Conservation (phyloP, 306 rosid genomes). For the Trichosanthes truncata region DNA sequence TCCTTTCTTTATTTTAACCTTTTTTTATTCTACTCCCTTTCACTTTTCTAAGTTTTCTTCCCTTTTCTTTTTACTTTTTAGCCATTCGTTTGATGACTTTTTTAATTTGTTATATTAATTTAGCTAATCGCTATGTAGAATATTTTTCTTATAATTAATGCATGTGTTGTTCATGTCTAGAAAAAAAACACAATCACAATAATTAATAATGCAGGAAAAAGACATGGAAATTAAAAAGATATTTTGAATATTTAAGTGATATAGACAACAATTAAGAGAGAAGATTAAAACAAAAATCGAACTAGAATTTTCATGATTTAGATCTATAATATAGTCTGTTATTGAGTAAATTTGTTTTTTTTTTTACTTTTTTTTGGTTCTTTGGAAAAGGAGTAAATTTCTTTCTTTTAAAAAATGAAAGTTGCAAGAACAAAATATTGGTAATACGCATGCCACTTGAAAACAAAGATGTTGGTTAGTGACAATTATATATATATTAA, state of each 20-base stretch:
- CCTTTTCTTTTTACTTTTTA: neutral
- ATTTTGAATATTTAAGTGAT: neutral
- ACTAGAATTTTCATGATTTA: neutral
- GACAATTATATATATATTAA: neutral
- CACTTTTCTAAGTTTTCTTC: neutral
- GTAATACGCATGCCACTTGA: neutral
- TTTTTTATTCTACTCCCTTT: neutral
- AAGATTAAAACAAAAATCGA: too few species aligned
- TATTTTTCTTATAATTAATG: too few species aligned
- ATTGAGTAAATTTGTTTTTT: neutral
- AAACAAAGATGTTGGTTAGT: neutral
- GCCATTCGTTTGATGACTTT: too few species aligned
- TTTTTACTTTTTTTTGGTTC: too few species aligned
- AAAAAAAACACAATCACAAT: too few species aligned
- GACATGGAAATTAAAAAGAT: neutral
- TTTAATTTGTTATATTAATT: too few species aligned
- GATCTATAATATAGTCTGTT: neutral
- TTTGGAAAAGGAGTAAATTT: neutral
- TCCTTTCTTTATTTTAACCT: neutral
- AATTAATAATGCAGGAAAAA: neutral
- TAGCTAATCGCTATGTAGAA: too few species aligned
- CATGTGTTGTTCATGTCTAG: neutral
- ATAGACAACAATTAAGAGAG: neutral
- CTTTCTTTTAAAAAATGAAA: neutral
- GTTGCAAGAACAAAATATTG: neutral